Conservation (phyloP, 2,329 filamentous ascomycete genomes). For the Ophiobolus disseminans region DNA sequence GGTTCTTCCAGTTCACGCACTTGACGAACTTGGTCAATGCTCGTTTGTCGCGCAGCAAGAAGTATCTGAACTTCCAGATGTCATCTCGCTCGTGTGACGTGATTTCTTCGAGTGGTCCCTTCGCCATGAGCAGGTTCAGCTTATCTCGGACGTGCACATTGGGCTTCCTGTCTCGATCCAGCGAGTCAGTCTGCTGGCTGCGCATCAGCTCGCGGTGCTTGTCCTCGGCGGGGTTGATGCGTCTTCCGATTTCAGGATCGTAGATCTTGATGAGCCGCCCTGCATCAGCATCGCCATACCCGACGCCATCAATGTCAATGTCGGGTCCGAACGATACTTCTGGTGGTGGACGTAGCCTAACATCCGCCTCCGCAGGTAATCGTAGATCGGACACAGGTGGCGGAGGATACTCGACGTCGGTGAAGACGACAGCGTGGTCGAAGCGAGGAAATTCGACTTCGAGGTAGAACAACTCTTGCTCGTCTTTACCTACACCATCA, state of each 20-base stretch:
- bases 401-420: constrained; percentile 88
- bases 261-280: constrained; percentile 82
- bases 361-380: constrained; percentile 66
- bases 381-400: constrained; percentile 81
- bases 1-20: constrained; percentile 92
- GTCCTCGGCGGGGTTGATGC: constrained; percentile 91
- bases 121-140: constrained; percentile 87
- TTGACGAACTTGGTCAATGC: constrained; percentile 96
- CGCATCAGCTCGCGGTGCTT: constrained; percentile 93
- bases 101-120: constrained; percentile 88
- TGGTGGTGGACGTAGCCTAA: constrained; percentile 79
- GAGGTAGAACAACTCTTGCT: constrained; percentile 76
- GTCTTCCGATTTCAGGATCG: constrained; percentile 87
- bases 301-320: constrained; percentile 72
- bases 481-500: constrained; percentile 45
- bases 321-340: constrained; percentile 91
- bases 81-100: constrained; percentile 93
- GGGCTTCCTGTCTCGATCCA: constrained; percentile 94
- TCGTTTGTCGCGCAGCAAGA: constrained; percentile 85
- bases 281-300: constrained; percentile 58
- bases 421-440: constrained; percentile 94
- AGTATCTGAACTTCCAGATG: constrained; percentile 97
- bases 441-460: constrained; percentile 93
- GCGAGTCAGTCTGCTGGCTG: constrained; percentile 88
- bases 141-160: constrained; percentile 96